Base-by-base conservation (phyloP, 768 basidiomycete genomes). In the Boletus speciosus region DNA sequence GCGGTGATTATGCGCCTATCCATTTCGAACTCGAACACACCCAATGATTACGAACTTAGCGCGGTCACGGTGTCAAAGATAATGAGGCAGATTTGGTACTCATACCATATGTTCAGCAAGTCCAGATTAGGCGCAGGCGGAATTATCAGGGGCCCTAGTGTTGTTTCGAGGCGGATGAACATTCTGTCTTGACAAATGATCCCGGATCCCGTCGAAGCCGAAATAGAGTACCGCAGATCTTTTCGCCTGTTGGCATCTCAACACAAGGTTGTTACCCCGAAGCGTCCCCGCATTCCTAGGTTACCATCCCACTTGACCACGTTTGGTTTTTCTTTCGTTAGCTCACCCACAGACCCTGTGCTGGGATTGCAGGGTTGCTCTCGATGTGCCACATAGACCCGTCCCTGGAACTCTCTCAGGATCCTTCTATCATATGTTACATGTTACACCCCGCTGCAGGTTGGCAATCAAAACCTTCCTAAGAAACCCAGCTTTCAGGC, bases 371-470 rank as follows among this genome's bases (percentile, higher is more conserved):
- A 11, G 38, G 31, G n/a, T 21, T 34, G 15, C n/a, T 16, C 15
- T n/a, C 6, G 38, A 21, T 19, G 14, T 15, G 16, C 35, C 35
- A 16, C 12, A 11, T 19, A 31, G 35, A 37, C 40, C 14, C n/a
- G 16, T 45, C 27, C 35, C 43, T 50, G 49, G 40, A 62, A 27
- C 37, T 1, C 23, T 47, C 37, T 29, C 47, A 61, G 38, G 29
- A 15, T 5, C n/a, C 50, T 16, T 52, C 39, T 27, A 45, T 32
- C 42, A 37, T 52, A 50, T 54, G 47, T 36, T 34, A 23, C 19
- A 4, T 54, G 47, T 36, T 34, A 23, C 19, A 4, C 31, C n/a
- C 39, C 9, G 31, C 46, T 27, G 15, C 27, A 47, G 21, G 34
- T 35, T 47, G 16, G 31, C 23, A 7, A 36, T 19, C 23, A 46